These are phyloP conservation scores for Pleurotus salmoneostramineus DNA, from an alignment of 768 basidiomycete genomes.

Conservation along the genomic window DNA sequence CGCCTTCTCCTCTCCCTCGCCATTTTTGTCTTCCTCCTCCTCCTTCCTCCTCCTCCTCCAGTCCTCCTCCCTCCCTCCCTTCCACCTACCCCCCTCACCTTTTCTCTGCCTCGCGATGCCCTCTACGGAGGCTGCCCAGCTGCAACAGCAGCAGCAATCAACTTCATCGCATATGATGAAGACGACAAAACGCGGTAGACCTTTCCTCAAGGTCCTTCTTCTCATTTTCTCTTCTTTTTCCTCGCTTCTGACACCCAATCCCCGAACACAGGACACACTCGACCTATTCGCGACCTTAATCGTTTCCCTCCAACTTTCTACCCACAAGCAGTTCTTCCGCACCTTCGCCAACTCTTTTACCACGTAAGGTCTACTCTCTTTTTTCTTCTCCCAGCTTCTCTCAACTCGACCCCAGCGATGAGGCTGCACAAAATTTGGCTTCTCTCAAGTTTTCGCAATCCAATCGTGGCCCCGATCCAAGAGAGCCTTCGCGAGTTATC, in stretches of 20 bases:
- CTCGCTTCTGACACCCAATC: constrained; percentile 5
- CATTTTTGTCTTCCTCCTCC: constrained; percentile 21
- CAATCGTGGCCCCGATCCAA: constrained; percentile 96
- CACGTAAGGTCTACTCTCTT: constrained; percentile 58
- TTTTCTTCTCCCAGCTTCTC: constrained; percentile 11
- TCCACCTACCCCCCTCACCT: constrained; percentile 46
- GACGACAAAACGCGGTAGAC: constrained; percentile 93
- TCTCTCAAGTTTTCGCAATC: constrained; percentile 99
- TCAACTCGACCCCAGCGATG: constrained; percentile 59
- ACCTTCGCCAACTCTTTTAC: constrained; percentile 93
- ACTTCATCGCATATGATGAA: constrained; percentile 96
- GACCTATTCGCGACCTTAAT: constrained; percentile 97
- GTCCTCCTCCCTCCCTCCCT: constrained; percentile 20
- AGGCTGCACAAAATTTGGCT: constrained; percentile 89
- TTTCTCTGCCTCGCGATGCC: constrained; percentile 41
- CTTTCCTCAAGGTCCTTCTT: constrained; percentile 77
- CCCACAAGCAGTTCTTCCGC: constrained; percentile 95
- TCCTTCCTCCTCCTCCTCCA: constrained; percentile 18
- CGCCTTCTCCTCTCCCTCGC: constrained; percentile 24
- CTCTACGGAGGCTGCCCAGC: constrained; percentile 30
- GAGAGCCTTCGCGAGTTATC: constrained; percentile 95
- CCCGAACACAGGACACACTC: constrained; percentile 75
- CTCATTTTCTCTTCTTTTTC: constrained; percentile 12
- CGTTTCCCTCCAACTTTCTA: constrained; percentile 84
- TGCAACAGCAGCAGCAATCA: constrained; percentile 20